phyloP scores from a whole-genome alignment of 805 yeast genomes.

The Tetrapisispora pingtungensis region DNA sequence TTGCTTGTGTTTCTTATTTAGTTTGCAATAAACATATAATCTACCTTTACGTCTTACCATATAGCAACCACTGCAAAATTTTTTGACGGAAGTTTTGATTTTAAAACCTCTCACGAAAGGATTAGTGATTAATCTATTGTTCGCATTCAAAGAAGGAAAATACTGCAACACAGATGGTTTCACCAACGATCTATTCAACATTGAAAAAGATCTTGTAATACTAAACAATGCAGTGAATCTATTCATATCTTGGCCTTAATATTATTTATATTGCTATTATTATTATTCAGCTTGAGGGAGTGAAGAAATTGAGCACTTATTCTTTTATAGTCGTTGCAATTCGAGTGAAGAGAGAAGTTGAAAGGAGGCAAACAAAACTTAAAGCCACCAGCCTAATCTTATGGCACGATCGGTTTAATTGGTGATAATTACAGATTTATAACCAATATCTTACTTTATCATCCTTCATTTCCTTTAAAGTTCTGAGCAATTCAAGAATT shows the following conservation, averaged over 20 bases:
- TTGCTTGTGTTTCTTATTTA: constrained; percentile 89
- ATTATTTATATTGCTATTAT: background rate
- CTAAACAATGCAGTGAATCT: background rate
- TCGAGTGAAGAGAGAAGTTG: too few species aligned
- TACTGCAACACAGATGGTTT: background rate
- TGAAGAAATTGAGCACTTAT: too few species aligned
- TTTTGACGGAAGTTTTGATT: constrained; percentile 86
- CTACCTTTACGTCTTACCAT: constrained; percentile 92
- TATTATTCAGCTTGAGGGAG: too few species aligned
- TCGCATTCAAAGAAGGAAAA: background rate
- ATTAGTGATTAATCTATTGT: background rate
- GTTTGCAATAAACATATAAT: constrained; percentile 85
- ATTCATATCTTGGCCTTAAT: background rate
- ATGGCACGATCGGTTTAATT: too few species aligned
- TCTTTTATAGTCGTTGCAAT: too few species aligned
- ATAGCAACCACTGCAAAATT: constrained; percentile 84
- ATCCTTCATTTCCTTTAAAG: too few species aligned
- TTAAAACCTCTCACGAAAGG: constrained; percentile 59
- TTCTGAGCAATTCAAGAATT: too few species aligned
- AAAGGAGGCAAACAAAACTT: too few species aligned
- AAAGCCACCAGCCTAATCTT: too few species aligned
- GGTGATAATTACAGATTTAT: too few species aligned
- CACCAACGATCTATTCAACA: background rate
- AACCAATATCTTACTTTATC: too few species aligned
- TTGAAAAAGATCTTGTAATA: background rate